Evolutionary conservation across 352 stramenopile genomes (phyloP).

Genomic region (Pythium dissotocum): DNA sequence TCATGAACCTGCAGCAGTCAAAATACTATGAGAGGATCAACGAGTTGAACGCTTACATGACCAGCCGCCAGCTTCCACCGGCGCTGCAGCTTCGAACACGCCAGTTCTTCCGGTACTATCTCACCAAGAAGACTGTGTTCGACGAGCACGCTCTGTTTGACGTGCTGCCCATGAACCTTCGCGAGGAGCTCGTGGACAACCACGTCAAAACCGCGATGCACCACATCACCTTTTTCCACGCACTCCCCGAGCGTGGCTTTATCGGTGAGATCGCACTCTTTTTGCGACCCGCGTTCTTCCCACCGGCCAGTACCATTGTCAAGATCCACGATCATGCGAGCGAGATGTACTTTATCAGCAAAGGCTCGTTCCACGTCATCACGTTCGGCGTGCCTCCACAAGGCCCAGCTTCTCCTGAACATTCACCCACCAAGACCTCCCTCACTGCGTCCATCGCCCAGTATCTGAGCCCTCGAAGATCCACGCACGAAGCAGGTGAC

Average conservation of each 20-base stretch:
- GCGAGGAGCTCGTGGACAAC: conserved; percentile 24
- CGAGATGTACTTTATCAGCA: conserved; percentile 28
- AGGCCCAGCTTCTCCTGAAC: not conserved
- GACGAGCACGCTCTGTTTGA: conserved; percentile 33
- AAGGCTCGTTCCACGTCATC: conserved; percentile 18
- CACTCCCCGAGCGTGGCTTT: conserved; percentile 18
- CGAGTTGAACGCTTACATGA: conserved; percentile 58
- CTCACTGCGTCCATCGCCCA: not conserved
- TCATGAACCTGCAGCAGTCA: conserved; percentile 47
- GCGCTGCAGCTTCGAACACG: conserved; percentile 37
- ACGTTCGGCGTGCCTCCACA: not conserved
- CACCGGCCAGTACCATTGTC: conserved; percentile 15
- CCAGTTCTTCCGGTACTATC: conserved; percentile 38
- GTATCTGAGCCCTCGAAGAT: not conserved
- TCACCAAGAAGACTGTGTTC: conserved; percentile 41
- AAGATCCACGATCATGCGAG: conserved; percentile 10
- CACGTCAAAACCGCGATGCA: conserved; percentile 26
- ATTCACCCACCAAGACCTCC: conserved; percentile 7
- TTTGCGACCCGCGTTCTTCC: conserved; percentile 23
- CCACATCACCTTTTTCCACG: conserved; percentile 23
- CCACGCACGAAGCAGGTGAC: not conserved
- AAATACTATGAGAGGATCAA: conserved; percentile 56
- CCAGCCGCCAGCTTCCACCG: conserved; percentile 41
- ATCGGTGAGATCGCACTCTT: conserved; percentile 21
- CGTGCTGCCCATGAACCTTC: conserved; percentile 19